Evolutionary conservation across 2,329 filamentous ascomycete species (phyloP), one percentile per base, ranked within the genome.

Genomic region (Paraphoma sp.): DNA sequence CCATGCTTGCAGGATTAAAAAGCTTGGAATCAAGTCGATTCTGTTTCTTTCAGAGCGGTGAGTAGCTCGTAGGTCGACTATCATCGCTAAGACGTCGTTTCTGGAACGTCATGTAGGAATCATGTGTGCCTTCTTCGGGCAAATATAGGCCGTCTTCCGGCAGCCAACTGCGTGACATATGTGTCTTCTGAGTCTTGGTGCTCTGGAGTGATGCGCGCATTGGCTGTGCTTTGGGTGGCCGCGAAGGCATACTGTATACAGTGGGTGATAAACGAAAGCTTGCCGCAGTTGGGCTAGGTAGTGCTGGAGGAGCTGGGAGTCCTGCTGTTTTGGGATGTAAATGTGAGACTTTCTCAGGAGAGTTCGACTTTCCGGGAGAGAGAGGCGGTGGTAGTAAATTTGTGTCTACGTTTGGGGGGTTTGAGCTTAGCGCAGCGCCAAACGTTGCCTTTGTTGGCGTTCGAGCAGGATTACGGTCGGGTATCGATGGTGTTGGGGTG

Each of bases 141-240:
- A 69, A 53, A 43, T 67, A 69, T 29, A 70, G 23, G 6, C 64
- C 67, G 18, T 67, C 65, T 1, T 65, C 62, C n/a, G 67, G 67
- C 18, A 70, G 42, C 67, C 67, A 68, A 38, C 65, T 68, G 33
- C 61, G 48, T 3, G 67, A 67, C 17, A 59, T 53, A 36, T 56
- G 65, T 16, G 59, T 61, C 8, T 53, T 57, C 30, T 60, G 60
- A 10, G 62, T 64, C 47, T 51, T 57, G 2, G 51, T 59, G 28
- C 60, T 67, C 2, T 60, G 54, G n/a, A 54, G 52, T 55, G 52
- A 65, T 3, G 46, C 44, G n/a, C 62, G 62, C n/a, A 46, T 48
- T 14, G 49, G 46, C 10, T 51, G 53, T 31, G 54, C 47, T 59
- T 53, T 62, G n/a, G 61, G 57, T 40, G 46, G 53, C 53, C 48